phyloP scores from a whole-genome alignment of 2,329 filamentous ascomycete genomes.

The Aspergillus brunneoviolaceus region DNA sequence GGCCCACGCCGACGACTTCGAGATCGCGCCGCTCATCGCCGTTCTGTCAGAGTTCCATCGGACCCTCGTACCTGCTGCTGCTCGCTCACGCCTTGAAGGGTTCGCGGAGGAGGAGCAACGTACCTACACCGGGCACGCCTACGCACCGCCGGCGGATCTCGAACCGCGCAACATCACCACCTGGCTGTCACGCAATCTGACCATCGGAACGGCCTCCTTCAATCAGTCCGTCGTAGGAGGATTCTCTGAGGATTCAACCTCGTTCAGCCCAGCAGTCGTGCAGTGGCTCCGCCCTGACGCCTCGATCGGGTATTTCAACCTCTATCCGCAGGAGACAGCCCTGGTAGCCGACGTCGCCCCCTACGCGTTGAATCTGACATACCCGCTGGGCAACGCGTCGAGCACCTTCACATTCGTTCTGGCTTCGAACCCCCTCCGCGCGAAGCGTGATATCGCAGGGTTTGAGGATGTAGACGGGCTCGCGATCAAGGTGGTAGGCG shows the following conservation, averaged over 20 bases:
- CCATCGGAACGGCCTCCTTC: slow-evolving; percentile 61
- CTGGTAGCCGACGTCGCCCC: slow-evolving; percentile 46
- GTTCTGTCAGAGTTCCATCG: slow-evolving; percentile 54
- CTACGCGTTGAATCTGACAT: slow-evolving; percentile 50
- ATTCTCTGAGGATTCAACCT: slow-evolving; percentile 49
- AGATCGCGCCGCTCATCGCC: slow-evolving; percentile 58
- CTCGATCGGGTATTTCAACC: slow-evolving; percentile 26
- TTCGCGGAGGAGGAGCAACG: slow-evolving; percentile 53
- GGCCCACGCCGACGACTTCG: slow-evolving; percentile 60
- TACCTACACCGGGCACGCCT: slow-evolving; percentile 53
- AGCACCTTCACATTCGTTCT: slow-evolving; percentile 29
- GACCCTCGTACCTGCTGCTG: slow-evolving; percentile 30
- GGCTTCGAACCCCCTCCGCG: slow-evolving; percentile 17
- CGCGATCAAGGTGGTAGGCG: slow-evolving; percentile 13
- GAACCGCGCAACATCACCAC: slow-evolving; percentile 59
- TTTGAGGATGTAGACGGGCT: slow-evolving; percentile 17
- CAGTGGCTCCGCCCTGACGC: slow-evolving; percentile 54
- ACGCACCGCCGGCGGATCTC: slow-evolving; percentile 59
- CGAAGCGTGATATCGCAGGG: slow-evolving; percentile 10
- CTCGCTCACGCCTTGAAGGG: slow-evolving; percentile 32
- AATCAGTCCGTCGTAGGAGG: slow-evolving; percentile 58
- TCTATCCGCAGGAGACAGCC: slow-evolving; percentile 43
- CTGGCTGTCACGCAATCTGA: slow-evolving; percentile 58
- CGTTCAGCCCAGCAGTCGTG: slow-evolving; percentile 60
- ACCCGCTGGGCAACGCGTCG: slow-evolving; percentile 47